Evolutionary conservation across 805 yeast species (phyloP).

Genomic region (Clavispora asparagi): DNA sequence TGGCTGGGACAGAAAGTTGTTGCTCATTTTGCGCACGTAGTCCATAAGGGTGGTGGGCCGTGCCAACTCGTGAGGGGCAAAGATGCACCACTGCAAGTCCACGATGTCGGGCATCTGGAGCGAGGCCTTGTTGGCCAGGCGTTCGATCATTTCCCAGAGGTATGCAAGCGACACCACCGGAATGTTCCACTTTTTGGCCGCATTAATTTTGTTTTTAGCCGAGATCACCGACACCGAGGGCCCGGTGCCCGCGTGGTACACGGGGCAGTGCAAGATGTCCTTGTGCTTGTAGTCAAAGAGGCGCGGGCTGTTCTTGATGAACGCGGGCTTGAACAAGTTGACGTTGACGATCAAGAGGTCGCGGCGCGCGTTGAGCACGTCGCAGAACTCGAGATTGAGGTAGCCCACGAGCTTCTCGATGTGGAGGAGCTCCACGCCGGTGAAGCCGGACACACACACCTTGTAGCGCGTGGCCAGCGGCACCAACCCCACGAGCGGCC

Average conservation of each 20-base stretch:
- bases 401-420: constrained; percentile 54
- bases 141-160: constrained; percentile 46
- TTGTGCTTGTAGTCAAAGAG: constrained; percentile 33
- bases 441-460: constrained; percentile 65
- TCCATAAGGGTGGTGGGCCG: constrained; percentile 22
- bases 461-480: constrained; percentile 20
- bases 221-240: constrained; percentile 35
- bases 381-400: constrained; percentile 48
- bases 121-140: constrained; percentile 10
- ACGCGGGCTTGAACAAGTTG: constrained; percentile 37
- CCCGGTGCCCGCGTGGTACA: constrained; percentile 17
- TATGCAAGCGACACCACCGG: constrained; percentile 56
- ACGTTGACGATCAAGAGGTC: constrained; percentile 56
- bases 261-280: constrained; percentile 32
- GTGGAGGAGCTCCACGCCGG: constrained; percentile 73
- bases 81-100: constrained; percentile 52
- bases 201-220: constrained; percentile 49
- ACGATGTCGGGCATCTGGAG: constrained; percentile 35
- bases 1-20: not conserved
- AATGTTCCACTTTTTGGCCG: constrained; percentile 52
- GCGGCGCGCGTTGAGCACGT: constrained; percentile 43
- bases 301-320: constrained; percentile 35
- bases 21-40: not conserved
- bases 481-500: constrained; percentile 39
- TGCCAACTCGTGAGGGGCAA: constrained; percentile 36